Conservation (phyloP, 176 grass and related monocot species). For the Carex parvula region DNA sequence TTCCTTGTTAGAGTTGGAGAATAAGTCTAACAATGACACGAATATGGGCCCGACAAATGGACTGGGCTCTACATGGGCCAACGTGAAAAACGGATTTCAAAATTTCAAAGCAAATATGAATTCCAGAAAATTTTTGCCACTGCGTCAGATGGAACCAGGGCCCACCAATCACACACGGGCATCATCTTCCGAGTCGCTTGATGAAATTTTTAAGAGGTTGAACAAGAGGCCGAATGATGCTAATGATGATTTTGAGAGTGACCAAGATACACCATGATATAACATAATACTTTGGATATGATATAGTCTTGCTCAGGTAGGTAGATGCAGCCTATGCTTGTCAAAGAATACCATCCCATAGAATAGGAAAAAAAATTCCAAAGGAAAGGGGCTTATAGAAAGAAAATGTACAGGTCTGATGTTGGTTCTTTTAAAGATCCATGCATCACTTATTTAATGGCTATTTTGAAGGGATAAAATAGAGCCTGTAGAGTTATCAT, state of each 20-base stretch:
- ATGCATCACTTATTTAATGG: slow-evolving; percentile 15
- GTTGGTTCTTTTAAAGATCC: slow-evolving; percentile 20
- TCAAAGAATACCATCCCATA: slow-evolving; percentile 32
- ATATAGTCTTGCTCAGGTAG: slow-evolving; percentile 36
- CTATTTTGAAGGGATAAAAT: not conserved
- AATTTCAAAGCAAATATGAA: slow-evolving; percentile 85
- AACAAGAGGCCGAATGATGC: slow-evolving; percentile 52
- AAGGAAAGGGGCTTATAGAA: slow-evolving; percentile 40
- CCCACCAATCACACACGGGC: slow-evolving; percentile 25
- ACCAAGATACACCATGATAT: slow-evolving; percentile 36
- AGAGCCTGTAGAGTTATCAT: slow-evolving; percentile 9
- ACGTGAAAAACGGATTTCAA: slow-evolving; percentile 89
- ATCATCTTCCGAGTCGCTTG: slow-evolving; percentile 67
- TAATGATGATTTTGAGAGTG: slow-evolving; percentile 52
- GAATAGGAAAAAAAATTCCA: slow-evolving; percentile 33
- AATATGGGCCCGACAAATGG: slow-evolving; percentile 31
- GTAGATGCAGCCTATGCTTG: slow-evolving; percentile 35
- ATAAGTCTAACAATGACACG: slow-evolving; percentile 26
- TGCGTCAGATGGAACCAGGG: slow-evolving; percentile 57
- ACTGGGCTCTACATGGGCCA: slow-evolving; percentile 71
- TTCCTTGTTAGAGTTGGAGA: slow-evolving; percentile 65
- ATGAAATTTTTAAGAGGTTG: slow-evolving; percentile 92
- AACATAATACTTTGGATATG: slow-evolving; percentile 35
- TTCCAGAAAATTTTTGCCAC: slow-evolving; percentile 68
- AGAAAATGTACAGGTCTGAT: slow-evolving; percentile 56